Percentiles rank a stretch among this genome's conserved stretches.
These are phyloP conservation scores for Neurospora hispaniola DNA, from an alignment of 495 filamentous ascomycete genomes.

Conservation along the genomic window DNA sequence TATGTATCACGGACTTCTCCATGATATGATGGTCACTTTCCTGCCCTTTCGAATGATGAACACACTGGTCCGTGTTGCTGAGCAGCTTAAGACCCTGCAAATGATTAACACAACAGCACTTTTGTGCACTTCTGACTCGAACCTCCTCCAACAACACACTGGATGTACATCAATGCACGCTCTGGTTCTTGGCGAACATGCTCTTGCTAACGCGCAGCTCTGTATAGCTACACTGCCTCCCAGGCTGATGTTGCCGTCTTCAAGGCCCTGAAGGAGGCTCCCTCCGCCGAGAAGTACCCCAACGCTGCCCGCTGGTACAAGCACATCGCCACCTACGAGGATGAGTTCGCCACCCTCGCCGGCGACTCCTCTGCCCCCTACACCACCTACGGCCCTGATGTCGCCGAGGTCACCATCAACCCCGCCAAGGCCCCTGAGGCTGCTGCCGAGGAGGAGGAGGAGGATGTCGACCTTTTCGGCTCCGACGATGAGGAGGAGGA, in stretches of 20 bases:
- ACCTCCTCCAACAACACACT: constrained; percentile 2
- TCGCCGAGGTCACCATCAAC: constrained; percentile 60
- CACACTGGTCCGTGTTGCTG: constrained; percentile 97
- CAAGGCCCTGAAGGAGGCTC: constrained; percentile 71
- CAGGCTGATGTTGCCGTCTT: constrained; percentile 94
- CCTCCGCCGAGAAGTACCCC: constrained; percentile 78
- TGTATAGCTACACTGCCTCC: constrained; percentile 62
- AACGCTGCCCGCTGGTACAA: constrained; percentile 97
- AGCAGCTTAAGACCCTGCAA: constrained; percentile 94
- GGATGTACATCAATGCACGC: neutral
- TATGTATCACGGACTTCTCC: constrained; percentile 34
- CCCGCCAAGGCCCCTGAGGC: constrained; percentile 73
- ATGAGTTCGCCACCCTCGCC: constrained; percentile 81
- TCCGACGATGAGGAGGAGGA: constrained; percentile 89
- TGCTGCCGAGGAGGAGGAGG: constrained; percentile 46
- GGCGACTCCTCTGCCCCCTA: constrained; percentile 82
- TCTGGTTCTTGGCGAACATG: neutral
- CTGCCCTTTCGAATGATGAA: constrained; percentile 57
- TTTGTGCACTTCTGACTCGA: constrained; percentile 72
- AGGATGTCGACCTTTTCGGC: constrained; percentile 86
- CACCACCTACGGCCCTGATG: constrained; percentile 87
- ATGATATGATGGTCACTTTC: constrained; percentile 3
- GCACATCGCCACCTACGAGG: constrained; percentile 84
- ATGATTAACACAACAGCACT: constrained; percentile 69
- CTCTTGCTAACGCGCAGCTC: constrained; percentile 9